Evolutionary conservation across 1,139 yeast genomes (phyloP).

Genomic region (Zhuliangozyma parablackwelliae): DNA sequence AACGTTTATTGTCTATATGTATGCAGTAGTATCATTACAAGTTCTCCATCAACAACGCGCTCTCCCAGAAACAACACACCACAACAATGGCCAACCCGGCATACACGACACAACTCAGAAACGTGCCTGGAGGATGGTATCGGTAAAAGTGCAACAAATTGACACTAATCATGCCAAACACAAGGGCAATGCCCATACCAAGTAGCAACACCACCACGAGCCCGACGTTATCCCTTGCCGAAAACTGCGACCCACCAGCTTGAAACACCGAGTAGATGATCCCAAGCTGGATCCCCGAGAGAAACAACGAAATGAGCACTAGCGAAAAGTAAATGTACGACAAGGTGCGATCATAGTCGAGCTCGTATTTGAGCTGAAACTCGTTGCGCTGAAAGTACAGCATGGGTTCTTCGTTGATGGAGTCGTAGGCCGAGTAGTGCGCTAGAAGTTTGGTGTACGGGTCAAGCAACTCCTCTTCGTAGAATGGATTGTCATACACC

Average conservation of each 20-base stretch:
- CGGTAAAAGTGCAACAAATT: slow-evolving; percentile 25
- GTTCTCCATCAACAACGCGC: slow-evolving; percentile 5
- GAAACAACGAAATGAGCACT: slow-evolving; percentile 31
- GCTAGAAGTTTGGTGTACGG: slow-evolving; percentile 10
- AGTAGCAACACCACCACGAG: slow-evolving; percentile 28
- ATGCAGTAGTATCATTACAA: neutral
- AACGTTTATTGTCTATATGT: too few relatives aligned
- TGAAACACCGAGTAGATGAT: slow-evolving; percentile 34
- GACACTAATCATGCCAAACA: slow-evolving; percentile 31
- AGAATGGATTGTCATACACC: slow-evolving; percentile 7
- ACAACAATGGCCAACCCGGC: slow-evolving; percentile 26
- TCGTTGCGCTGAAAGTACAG: slow-evolving; percentile 16
- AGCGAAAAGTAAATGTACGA: slow-evolving; percentile 37
- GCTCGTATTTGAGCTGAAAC: slow-evolving; percentile 21
- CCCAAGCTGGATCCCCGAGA: slow-evolving; percentile 42
- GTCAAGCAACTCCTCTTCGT: slow-evolving; percentile 6
- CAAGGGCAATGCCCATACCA: slow-evolving; percentile 31
- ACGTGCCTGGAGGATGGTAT: slow-evolving; percentile 21
- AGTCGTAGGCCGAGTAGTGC: slow-evolving; percentile 20
- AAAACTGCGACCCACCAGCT: slow-evolving; percentile 20
- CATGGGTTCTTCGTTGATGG: slow-evolving; percentile 31
- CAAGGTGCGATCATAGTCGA: slow-evolving; percentile 34
- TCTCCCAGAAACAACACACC: slow-evolving; percentile 21
- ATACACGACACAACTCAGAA: slow-evolving; percentile 27
- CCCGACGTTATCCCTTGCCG: slow-evolving; percentile 29